Conservation (phyloP, 2,329 filamentous ascomycete genomes). For the Thelonectria discophora region DNA sequence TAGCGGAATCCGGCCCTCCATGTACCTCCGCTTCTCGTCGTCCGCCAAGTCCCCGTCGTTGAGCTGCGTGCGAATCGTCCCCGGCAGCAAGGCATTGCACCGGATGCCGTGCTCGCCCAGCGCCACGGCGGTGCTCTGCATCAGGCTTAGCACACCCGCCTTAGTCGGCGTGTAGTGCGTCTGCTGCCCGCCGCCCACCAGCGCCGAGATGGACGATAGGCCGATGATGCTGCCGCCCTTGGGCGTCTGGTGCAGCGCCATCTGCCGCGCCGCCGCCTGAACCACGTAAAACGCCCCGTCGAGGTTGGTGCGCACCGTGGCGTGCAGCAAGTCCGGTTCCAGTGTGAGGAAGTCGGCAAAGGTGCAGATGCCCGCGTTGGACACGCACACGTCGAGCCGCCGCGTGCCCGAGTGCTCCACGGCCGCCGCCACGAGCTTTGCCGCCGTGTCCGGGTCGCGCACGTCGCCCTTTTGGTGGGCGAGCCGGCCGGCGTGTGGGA, state of each 20-base stretch:
- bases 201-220: conserved; percentile 75
- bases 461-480: conserved; percentile 81
- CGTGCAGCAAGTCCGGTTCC: conserved; percentile 72
- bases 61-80: conserved; percentile 83
- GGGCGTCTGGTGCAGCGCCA: conserved; percentile 70
- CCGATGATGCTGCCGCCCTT: conserved; percentile 83
- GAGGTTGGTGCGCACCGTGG: conserved; percentile 82
- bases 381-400: conserved; percentile 80
- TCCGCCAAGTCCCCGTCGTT: conserved; percentile 85
- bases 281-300: conserved; percentile 88
- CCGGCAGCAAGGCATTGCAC: conserved; percentile 85
- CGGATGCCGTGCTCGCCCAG: conserved; percentile 79
- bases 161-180: conserved; percentile 92
- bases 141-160: conserved; percentile 80
- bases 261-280: conserved; percentile 85
- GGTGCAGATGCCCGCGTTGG: conserved; percentile 87
- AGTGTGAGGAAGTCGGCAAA: conserved; percentile 88
- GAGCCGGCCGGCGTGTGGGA: conserved; percentile 62
- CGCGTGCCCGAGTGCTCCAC: conserved; percentile 66
- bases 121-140: conserved; percentile 84
- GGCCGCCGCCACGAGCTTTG: conserved; percentile 71
- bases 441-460: conserved; percentile 75
- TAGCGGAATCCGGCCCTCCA: conserved; percentile 83
- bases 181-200: conserved; percentile 81
- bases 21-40: conserved; percentile 75